Evolutionary conservation across 2,329 filamentous ascomycete genomes (phyloP).

Genomic region (Fusarium sacchari): DNA sequence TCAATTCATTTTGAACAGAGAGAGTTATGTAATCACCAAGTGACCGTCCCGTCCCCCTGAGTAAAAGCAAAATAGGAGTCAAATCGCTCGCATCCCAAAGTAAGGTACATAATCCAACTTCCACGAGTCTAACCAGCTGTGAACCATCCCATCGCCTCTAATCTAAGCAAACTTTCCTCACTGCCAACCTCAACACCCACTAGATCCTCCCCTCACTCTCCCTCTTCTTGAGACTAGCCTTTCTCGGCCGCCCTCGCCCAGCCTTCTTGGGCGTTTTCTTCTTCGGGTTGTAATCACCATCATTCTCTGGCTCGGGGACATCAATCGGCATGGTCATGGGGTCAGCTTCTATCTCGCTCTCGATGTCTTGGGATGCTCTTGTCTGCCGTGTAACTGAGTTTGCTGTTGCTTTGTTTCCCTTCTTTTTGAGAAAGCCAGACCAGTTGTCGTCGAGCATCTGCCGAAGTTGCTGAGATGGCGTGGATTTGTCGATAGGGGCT

Average conservation of each 20-base stretch:
- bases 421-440: slow-evolving; percentile 2
- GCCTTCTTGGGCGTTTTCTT: slow-evolving; percentile 2
- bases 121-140: neutral
- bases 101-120: neutral
- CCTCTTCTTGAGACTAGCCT: neutral
- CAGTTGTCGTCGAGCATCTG: slow-evolving; percentile 6
- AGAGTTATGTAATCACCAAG: neutral
- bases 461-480: slow-evolving; percentile 1
- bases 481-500: neutral
- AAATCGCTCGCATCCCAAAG: neutral
- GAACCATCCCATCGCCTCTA: too few species aligned
- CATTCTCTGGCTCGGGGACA: slow-evolving; percentile 27
- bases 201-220: neutral
- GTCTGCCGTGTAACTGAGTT: neutral
- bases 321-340: neutral
- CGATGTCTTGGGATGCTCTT: neutral
- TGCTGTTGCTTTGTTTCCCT: neutral
- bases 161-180: neutral
- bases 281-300: slow-evolving; percentile 28
- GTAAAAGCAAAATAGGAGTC: too few species aligned
- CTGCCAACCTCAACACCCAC: neutral
- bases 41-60: neutral
- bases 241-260: neutral
- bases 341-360: neutral
- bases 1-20: neutral